Percentiles rank a stretch among this genome's conserved stretches.
Evolutionary conservation across 2,329 filamentous ascomycete species (phyloP).

Genomic region (Cordyceps pruinosa): DNA sequence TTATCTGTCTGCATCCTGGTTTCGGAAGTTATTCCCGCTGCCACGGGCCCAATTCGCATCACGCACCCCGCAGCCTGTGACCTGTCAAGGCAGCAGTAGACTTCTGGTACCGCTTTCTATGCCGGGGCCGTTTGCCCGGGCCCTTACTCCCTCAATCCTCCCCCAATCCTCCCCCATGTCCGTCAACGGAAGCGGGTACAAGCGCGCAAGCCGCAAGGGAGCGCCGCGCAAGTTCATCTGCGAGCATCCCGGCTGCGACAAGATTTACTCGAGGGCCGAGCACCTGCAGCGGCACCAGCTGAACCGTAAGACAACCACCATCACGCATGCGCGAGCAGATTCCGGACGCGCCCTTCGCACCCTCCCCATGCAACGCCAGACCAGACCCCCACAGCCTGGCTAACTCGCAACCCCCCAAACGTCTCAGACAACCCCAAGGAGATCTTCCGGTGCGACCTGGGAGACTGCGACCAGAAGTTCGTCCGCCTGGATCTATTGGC

Average conservation of each 20-base stretch:
- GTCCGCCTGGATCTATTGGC: conserved; percentile 71
- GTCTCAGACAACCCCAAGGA: conserved; percentile 66
- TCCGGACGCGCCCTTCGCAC: background rate
- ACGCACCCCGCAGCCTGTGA: background rate
- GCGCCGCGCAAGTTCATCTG: conserved; percentile 52
- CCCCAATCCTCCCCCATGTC: background rate
- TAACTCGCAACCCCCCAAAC: conserved; percentile 5
- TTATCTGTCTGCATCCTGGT: background rate
- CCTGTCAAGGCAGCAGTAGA: background rate
- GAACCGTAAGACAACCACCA: conserved; percentile 55
- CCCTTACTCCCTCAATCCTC: background rate
- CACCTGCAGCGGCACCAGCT: conserved; percentile 76
- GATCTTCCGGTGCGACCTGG: conserved; percentile 70
- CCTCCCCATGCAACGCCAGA: conserved; percentile 7
- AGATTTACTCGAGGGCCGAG: conserved; percentile 73
- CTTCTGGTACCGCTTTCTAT: background rate
- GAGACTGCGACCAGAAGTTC: conserved; percentile 68
- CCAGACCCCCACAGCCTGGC: conserved; percentile 14
- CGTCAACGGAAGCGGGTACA: conserved; percentile 29
- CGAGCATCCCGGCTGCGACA: conserved; percentile 64
- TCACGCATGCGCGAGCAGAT: conserved; percentile 13
- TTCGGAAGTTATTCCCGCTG: background rate
- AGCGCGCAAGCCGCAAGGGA: conserved; percentile 45
- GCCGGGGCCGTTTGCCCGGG: background rate
- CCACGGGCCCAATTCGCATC: background rate